These are phyloP conservation scores for Sordaria brevicollis DNA, from an alignment of 495 filamentous ascomycete genomes.

Conservation along the genomic window DNA sequence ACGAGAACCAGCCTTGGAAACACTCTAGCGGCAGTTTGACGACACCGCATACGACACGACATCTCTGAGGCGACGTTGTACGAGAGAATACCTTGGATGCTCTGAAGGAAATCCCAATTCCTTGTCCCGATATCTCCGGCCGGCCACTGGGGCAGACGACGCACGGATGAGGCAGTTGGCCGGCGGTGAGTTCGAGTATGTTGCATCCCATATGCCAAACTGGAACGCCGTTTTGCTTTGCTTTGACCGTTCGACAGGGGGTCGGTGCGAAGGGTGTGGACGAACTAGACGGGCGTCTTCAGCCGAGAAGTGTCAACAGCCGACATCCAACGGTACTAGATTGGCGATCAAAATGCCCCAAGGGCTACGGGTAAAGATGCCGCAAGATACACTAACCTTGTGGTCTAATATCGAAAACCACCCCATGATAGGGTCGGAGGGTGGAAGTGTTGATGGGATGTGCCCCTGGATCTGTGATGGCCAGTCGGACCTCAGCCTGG, in stretches of 20 bases:
- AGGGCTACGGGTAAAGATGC: background rate
- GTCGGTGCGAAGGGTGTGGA: background rate
- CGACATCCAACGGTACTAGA: background rate
- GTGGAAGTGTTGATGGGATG: background rate
- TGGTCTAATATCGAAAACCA: background rate
- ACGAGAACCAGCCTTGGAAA: background rate
- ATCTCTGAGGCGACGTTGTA: background rate
- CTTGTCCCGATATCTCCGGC: background rate
- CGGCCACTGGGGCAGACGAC: background rate
- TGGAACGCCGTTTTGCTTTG: background rate
- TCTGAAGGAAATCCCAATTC: background rate
- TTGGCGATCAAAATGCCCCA: background rate
- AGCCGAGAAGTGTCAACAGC: slow-evolving; percentile 10
- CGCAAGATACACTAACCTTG: background rate
- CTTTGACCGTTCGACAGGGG: background rate
- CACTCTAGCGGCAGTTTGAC: background rate
- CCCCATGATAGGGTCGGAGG: background rate
- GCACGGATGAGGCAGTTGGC: background rate
- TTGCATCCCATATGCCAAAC: background rate
- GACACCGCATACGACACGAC: background rate
- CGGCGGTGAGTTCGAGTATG: background rate
- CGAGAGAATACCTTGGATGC: background rate
- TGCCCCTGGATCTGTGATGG: background rate
- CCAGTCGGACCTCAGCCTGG: background rate
- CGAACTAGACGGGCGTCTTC: slow-evolving; percentile 3